A percentile compares a stretch with the other conserved stretches of the same genome.
phyloP scores from a whole-genome alignment of 2,329 filamentous ascomycete genomes.

The Botrytis hyacinthi region DNA sequence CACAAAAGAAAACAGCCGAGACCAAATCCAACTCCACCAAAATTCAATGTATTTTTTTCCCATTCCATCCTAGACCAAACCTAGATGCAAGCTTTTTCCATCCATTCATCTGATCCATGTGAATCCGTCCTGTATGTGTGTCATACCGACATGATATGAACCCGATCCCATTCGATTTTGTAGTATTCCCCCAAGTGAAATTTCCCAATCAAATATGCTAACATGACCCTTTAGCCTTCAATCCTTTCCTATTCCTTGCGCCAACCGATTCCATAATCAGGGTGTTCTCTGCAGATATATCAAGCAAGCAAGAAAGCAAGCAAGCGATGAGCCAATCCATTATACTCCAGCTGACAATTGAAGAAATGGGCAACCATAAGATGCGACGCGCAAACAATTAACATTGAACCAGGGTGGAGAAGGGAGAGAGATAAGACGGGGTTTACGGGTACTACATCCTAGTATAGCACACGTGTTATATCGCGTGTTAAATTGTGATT shows the following conservation, averaged over 20 bases:
- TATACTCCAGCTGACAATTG: slow-evolving; percentile 8
- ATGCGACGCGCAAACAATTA: slow-evolving; percentile 6
- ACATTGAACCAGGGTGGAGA: background rate
- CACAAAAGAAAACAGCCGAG: background rate
- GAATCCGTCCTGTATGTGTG: background rate
- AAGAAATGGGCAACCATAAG: background rate
- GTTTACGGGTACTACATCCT: background rate
- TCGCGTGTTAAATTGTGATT: background rate
- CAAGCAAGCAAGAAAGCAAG: slow-evolving; percentile 5
- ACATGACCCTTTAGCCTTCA: slow-evolving; percentile 5
- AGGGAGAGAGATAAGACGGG: background rate
- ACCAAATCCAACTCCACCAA: slow-evolving; percentile 4
- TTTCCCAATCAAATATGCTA: slow-evolving; percentile 4
- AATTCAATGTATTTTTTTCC: slow-evolving; percentile 6
- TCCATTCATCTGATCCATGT: slow-evolving; percentile 4
- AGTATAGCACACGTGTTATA: background rate
- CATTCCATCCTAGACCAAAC: slow-evolving; percentile 12
- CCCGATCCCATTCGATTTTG: slow-evolving; percentile 6
- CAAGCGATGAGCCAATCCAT: slow-evolving; percentile 12
- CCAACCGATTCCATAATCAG: slow-evolving; percentile 11
- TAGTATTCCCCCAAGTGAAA: slow-evolving; percentile 11
- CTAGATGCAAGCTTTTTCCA: slow-evolving; percentile 14
- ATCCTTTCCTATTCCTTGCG: slow-evolving; percentile 7
- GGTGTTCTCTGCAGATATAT: background rate
- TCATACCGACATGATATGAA: background rate